Conservation (phyloP, 192 early-diverging fungal genomes). For the Thamnidium elegans region DNA sequence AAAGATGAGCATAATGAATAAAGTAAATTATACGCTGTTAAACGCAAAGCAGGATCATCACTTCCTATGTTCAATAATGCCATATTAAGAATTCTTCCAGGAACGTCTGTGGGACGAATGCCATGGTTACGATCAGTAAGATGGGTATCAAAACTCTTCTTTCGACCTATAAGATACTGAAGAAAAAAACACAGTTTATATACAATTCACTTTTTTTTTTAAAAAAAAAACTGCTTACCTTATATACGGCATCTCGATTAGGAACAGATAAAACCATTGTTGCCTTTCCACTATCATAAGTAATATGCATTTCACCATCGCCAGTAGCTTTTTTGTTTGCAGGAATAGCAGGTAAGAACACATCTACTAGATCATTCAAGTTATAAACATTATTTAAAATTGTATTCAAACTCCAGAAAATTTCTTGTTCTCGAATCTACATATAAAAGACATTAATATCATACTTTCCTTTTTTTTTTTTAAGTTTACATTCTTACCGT, state of each 20-base stretch:
- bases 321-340: slow-evolving; percentile 2
- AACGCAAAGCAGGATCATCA: slow-evolving; percentile 71
- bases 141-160: slow-evolving; percentile 10
- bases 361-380: slow-evolving; percentile 1
- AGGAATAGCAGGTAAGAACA: slow-evolving; percentile 11
- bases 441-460: neutral
- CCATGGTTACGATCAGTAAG: slow-evolving; percentile 7
- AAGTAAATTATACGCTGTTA: slow-evolving; percentile 87
- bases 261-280: slow-evolving; percentile 7
- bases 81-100: slow-evolving; percentile 88
- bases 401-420: slow-evolving; percentile 63
- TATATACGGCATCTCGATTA: slow-evolving; percentile 8
- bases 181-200: neutral
- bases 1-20: slow-evolving; percentile 74
- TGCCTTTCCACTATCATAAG: slow-evolving; percentile 6
- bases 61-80: slow-evolving; percentile 82
- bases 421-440: slow-evolving; percentile 60
- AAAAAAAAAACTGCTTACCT: neutral
- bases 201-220: neutral
- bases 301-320: slow-evolving; percentile 18
- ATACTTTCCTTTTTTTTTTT: neutral
- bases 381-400: slow-evolving; percentile 80
- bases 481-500: slow-evolving; percentile 29
- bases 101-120: slow-evolving; percentile 81
- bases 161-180: slow-evolving; percentile 2